Evolutionary conservation across 2,329 filamentous ascomycete species (phyloP).

Genomic region (Phoma herbarum): DNA sequence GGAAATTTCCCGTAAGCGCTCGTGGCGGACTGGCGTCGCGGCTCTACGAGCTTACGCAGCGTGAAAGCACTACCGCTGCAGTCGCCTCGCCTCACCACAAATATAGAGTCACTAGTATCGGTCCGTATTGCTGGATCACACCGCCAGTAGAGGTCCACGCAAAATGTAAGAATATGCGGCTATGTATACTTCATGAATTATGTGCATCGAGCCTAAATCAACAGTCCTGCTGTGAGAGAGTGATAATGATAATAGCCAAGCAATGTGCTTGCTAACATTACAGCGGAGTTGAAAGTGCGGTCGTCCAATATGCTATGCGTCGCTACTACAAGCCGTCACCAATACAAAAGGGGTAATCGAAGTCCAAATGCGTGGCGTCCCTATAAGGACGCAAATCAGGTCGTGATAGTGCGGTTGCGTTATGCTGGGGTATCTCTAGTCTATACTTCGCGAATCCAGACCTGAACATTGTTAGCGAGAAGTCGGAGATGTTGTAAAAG

Average conservation of each 20-base stretch:
- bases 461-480: constrained; percentile 49
- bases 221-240: constrained; percentile 51
- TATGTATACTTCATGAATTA: constrained; percentile 18
- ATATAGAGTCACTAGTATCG: constrained; percentile 10
- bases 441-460: constrained; percentile 58
- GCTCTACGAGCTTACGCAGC: constrained; percentile 14
- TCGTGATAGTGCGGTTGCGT: constrained; percentile 32
- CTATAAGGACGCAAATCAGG: constrained; percentile 26
- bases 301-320: constrained; percentile 24
- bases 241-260: constrained; percentile 26
- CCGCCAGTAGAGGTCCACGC: constrained; percentile 1
- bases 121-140: constrained; percentile 5
- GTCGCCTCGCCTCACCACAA: neutral
- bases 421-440: constrained; percentile 52
- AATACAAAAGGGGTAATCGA: constrained; percentile 23
- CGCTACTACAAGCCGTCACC: constrained; percentile 22
- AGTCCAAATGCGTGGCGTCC: constrained; percentile 19
- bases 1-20: constrained; percentile 17
- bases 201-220: constrained; percentile 32
- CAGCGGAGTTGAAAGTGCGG: constrained; percentile 27
- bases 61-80: constrained; percentile 16
- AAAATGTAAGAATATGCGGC: neutral
- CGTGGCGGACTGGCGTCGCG: constrained; percentile 9
- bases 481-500: neutral
- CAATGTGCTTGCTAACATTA: constrained; percentile 48